Conservation (phyloP, 2,329 filamentous ascomycete species). For the Setomelanomma holmii region DNA sequence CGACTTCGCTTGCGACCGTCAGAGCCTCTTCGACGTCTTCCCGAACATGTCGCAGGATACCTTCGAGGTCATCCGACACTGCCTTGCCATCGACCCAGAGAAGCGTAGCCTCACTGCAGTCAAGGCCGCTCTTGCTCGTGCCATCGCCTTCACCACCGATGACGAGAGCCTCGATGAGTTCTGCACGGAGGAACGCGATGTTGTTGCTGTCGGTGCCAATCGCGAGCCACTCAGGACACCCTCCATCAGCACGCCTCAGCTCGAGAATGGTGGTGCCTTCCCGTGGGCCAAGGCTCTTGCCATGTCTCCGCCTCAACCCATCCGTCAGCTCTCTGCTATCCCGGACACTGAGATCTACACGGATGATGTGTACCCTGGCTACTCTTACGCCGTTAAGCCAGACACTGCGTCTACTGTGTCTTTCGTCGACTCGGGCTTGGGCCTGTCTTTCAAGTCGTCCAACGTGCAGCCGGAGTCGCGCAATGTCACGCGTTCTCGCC, state of each 20-base stretch:
- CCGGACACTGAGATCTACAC: conserved; percentile 78
- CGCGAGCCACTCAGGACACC: conserved; percentile 95
- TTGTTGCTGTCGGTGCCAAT: conserved; percentile 81
- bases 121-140: conserved; percentile 77
- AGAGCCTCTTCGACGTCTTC: conserved; percentile 97
- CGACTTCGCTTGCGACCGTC: conserved; percentile 91
- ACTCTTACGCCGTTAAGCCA: conserved; percentile 79
- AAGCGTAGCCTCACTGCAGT: conserved; percentile 83
- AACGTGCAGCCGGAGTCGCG: conserved; percentile 55
- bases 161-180: conserved; percentile 94
- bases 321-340: conserved; percentile 86
- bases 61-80: conserved; percentile 89
- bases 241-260: conserved; percentile 85
- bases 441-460: conserved; percentile 77
- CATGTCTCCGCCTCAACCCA: conserved; percentile 71
- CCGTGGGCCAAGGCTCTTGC: conserved; percentile 94
- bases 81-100: conserved; percentile 87
- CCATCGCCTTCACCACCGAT: conserved; percentile 90
- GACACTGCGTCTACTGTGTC: conserved; percentile 85
- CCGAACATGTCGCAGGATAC: conserved; percentile 98
- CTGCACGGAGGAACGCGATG: conserved; percentile 79
- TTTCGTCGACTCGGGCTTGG: conserved; percentile 81
- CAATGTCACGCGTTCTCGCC: conserved; percentile 67
- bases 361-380: conserved; percentile 83
- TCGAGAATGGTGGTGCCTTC: conserved; percentile 80